These are phyloP conservation scores for Lachancea fermentati DNA, from an alignment of 805 yeast genomes.

Conservation along the genomic window DNA sequence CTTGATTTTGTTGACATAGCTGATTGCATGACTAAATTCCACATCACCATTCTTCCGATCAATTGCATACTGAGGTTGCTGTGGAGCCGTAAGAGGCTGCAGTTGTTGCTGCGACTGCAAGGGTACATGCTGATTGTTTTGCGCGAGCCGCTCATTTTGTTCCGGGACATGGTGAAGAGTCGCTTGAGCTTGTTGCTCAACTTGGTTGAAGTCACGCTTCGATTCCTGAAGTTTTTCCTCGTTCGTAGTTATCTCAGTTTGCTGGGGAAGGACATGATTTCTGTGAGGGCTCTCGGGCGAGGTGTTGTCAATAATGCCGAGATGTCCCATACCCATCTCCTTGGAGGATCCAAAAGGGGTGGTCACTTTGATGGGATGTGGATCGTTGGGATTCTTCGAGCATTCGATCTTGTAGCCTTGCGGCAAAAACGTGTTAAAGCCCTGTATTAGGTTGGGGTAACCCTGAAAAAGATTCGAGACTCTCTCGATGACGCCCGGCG, in stretches of 20 bases:
- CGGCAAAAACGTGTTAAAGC: conserved; percentile 95
- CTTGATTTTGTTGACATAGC: conserved; percentile 93
- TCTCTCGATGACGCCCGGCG: conserved; percentile 97
- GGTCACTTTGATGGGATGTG: conserved; percentile 91
- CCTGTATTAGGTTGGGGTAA: conserved; percentile 90
- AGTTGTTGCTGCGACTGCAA: conserved; percentile 21
- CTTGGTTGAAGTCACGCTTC: neutral
- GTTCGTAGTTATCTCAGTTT: neutral
- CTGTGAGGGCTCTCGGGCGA: neutral
- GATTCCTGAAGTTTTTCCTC: neutral
- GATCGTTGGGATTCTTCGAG: conserved; percentile 81
- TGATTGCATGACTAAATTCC: conserved; percentile 95
- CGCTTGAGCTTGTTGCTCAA: neutral
- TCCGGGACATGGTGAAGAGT: neutral
- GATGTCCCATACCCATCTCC: conserved; percentile 2
- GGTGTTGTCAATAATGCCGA: neutral
- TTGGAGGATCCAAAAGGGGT: conserved; percentile 91
- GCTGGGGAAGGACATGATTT: neutral
- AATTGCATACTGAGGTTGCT: conserved; percentile 5
- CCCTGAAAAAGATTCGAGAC: conserved; percentile 89
- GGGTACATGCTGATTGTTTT: neutral
- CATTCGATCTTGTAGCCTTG: conserved; percentile 95
- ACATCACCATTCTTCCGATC: conserved; percentile 52
- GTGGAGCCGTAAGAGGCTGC: conserved; percentile 20
- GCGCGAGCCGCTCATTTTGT: neutral